These are phyloP conservation scores for Candolleomyces eurysporus DNA, from an alignment of 768 basidiomycete species.

Conservation along the genomic window DNA sequence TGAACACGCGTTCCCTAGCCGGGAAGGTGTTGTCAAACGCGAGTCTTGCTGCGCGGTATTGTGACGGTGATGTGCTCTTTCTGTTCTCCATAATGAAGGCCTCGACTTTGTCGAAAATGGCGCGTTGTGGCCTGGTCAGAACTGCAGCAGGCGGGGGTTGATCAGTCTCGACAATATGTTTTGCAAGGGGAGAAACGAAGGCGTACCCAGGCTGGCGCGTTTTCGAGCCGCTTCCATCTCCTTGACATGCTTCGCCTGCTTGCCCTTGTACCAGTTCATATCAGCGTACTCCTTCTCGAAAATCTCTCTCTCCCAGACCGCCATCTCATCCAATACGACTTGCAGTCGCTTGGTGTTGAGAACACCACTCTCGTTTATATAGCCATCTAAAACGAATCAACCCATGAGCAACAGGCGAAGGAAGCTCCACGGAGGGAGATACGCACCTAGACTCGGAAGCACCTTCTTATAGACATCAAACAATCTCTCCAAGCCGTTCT, in stretches of 20 bases:
- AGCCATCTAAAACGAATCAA: conserved; percentile 60
- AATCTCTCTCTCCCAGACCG: conserved; percentile 80
- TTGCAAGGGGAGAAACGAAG: neutral
- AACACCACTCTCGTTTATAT: conserved; percentile 85
- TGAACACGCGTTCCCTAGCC: conserved; percentile 77
- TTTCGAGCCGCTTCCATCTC: conserved; percentile 62
- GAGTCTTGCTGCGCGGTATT: conserved; percentile 42
- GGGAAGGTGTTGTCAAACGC: conserved; percentile 77
- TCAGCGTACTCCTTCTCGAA: conserved; percentile 93
- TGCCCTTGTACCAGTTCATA: conserved; percentile 91
- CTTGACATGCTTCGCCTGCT: conserved; percentile 72
- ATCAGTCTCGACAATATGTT: conserved; percentile 14
- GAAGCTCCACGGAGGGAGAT: neutral
- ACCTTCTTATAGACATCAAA: conserved; percentile 96
- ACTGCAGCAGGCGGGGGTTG: conserved; percentile 34
- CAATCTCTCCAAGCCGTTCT: conserved; percentile 89
- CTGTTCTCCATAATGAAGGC: conserved; percentile 61
- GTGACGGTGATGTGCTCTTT: conserved; percentile 26
- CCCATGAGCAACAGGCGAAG: too few species aligned
- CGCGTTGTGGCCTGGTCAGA: conserved; percentile 70
- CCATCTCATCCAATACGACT: conserved; percentile 85
- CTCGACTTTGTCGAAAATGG: conserved; percentile 77
- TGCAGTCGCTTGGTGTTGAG: conserved; percentile 83
- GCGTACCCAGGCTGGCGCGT: conserved; percentile 63
- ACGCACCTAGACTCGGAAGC: conserved; percentile 68